These are phyloP conservation scores for Fusarium citri DNA, from an alignment of 2,329 filamentous ascomycete genomes.

Conservation along the genomic window DNA sequence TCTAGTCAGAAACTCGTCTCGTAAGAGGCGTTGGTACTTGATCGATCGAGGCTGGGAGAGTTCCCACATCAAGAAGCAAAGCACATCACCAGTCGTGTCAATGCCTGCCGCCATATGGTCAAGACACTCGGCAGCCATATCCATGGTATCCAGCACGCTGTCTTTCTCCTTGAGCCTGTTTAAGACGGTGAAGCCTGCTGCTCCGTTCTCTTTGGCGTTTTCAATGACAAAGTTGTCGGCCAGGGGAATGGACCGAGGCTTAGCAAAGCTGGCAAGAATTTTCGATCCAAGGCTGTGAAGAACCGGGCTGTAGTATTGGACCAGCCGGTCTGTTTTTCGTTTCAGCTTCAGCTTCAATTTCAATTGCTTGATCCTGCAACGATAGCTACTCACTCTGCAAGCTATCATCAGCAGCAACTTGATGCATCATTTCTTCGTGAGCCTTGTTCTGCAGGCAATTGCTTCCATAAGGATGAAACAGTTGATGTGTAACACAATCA, in stretches of 20 bases:
- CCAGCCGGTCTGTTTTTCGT: constrained; percentile 63
- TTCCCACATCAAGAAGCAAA: constrained; percentile 79
- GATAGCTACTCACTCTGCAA: constrained; percentile 66
- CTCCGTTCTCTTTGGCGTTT: constrained; percentile 58
- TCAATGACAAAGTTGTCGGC: constrained; percentile 69
- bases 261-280: constrained; percentile 61
- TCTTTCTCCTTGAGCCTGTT: constrained; percentile 67
- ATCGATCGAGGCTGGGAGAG: constrained; percentile 70
- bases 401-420: constrained; percentile 75
- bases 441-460: constrained; percentile 65
- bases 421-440: constrained; percentile 75
- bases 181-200: constrained; percentile 67
- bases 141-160: constrained; percentile 59
- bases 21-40: constrained; percentile 63
- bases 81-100: constrained; percentile 76
- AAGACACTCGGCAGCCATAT: constrained; percentile 75
- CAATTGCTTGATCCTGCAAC: not conserved
- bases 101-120: constrained; percentile 80
- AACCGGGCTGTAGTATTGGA: constrained; percentile 67
- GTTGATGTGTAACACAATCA: constrained; percentile 75
- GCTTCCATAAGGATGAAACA: constrained; percentile 75
- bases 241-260: constrained; percentile 67
- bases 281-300: constrained; percentile 61
- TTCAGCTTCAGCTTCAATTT: constrained; percentile 21
- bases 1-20: constrained; percentile 62